phyloP scores from a whole-genome alignment of 2,329 filamentous ascomycete genomes.

The Fusarium sp. region DNA sequence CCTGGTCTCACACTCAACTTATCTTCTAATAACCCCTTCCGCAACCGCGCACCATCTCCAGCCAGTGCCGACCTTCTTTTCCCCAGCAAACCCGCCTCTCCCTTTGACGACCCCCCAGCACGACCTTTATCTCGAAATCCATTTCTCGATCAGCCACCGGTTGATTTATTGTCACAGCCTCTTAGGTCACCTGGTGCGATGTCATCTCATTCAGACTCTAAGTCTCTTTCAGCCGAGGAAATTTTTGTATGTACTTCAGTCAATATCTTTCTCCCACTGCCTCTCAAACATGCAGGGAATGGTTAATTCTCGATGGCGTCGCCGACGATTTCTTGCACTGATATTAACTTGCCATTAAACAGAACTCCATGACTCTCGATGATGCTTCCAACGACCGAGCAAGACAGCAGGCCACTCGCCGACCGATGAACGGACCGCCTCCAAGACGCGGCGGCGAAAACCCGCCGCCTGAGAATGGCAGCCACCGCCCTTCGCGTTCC shows the following conservation, averaged over 20 bases:
- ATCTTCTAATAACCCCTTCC: slow-evolving; percentile 84
- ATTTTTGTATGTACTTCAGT: slow-evolving; percentile 75
- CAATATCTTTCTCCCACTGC: neutral
- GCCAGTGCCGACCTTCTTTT: slow-evolving; percentile 48
- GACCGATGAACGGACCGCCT: slow-evolving; percentile 45
- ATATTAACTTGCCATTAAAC: slow-evolving; percentile 30
- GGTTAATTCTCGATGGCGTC: neutral
- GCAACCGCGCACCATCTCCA: slow-evolving; percentile 76
- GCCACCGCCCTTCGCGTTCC: slow-evolving; percentile 72
- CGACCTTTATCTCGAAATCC: slow-evolving; percentile 78
- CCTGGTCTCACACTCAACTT: slow-evolving; percentile 70
- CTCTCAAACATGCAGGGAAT: neutral
- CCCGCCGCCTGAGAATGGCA: slow-evolving; percentile 52
- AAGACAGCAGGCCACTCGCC: slow-evolving; percentile 52
- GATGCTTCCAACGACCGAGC: slow-evolving; percentile 58
- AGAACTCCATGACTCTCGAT: slow-evolving; percentile 76
- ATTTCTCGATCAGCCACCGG: slow-evolving; percentile 71
- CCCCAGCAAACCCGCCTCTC: slow-evolving; percentile 60
- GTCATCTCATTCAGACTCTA: slow-evolving; percentile 58
- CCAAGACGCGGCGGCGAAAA: slow-evolving; percentile 53
- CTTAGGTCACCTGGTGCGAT: slow-evolving; percentile 59
- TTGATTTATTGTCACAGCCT: slow-evolving; percentile 47
- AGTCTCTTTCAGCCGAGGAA: slow-evolving; percentile 69
- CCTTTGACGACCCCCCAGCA: slow-evolving; percentile 67
- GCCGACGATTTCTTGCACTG: neutral